phyloP scores from a whole-genome alignment of 2,329 filamentous ascomycete species.

The Cadophora sp. region DNA sequence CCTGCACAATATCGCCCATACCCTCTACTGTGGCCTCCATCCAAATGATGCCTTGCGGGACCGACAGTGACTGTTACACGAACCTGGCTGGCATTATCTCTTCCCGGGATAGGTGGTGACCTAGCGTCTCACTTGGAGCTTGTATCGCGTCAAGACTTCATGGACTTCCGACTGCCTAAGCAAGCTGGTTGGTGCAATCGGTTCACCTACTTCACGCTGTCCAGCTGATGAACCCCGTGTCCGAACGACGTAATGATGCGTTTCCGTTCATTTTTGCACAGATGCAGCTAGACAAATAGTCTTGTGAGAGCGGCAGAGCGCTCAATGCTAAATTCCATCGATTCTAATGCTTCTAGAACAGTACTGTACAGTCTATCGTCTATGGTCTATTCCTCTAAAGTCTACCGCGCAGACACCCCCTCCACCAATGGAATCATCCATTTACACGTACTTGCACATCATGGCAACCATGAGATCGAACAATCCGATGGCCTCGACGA shows the following conservation, averaged over 20 bases:
- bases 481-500: constrained; percentile 91
- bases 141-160: too few species aligned
- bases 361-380: constrained; percentile 33
- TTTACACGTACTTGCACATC: constrained; percentile 83
- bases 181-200: too few species aligned
- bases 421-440: constrained; percentile 14
- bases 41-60: too few species aligned
- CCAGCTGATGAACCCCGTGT: background rate
- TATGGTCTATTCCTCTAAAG: constrained; percentile 28
- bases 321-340: constrained; percentile 21
- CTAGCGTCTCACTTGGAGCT: too few species aligned
- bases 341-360: constrained; percentile 30
- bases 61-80: too few species aligned
- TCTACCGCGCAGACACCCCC: constrained; percentile 12
- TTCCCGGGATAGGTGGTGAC: too few species aligned
- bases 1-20: too few species aligned
- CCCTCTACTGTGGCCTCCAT: too few species aligned
- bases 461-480: constrained; percentile 92
- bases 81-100: too few species aligned
- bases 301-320: background rate
- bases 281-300: too few species aligned
- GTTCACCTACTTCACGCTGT: background rate
- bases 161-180: too few species aligned
- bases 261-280: background rate
- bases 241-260: background rate